Evolutionary conservation across 1,284 basidiomycete species (phyloP), one percentile per base, ranked within the genome.

Genomic region (Ganoderma sinense): DNA sequence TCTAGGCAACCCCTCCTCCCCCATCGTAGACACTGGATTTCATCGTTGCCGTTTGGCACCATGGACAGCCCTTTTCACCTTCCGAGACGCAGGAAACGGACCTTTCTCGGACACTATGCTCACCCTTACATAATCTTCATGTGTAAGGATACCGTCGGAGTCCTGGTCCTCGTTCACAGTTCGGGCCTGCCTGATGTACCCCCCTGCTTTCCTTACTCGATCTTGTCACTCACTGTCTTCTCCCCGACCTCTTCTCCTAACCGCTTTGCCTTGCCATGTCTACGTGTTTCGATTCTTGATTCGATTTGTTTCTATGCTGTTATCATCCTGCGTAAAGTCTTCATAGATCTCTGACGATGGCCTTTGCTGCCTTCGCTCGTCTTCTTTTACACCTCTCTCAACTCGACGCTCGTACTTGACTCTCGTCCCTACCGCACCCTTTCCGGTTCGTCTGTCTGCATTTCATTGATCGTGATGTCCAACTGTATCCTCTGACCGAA

Each of bases 91-190:
- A 41, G 59, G 51, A 62, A 53, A 62, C 26, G 60, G 68, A 66
- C 64, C 68, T 51, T 40, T 69, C 68, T 66, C 68, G 68, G 68
- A 65, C 40, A 8, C 20, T 20, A 64, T 64, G 39, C 31, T 23
- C 55, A 62, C 61, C 59, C 61, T 66, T 66, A 66, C 68, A 62
- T 66, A 58, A 41, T 18, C 29, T 56, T 56, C 18, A 18, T 48
- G 53, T 65, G 67, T 62, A 68, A 68, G 63, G 63, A 65, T 65
- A 65, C 68, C 63, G 64, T 69, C 56, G 68, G 59, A 69, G 59
- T 26, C 59, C 62, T 56, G 45, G 39, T 29, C 14, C 48, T 61
- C 26, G 59, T 61, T 61, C 59, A 41, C 39, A 41, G 59, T 40
- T 41, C 41, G 40, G 53, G 67, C 56, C 62, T 68, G 63, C 63